Conservation (phyloP, 306 rosid species). For the Alnus rubra region DNA sequence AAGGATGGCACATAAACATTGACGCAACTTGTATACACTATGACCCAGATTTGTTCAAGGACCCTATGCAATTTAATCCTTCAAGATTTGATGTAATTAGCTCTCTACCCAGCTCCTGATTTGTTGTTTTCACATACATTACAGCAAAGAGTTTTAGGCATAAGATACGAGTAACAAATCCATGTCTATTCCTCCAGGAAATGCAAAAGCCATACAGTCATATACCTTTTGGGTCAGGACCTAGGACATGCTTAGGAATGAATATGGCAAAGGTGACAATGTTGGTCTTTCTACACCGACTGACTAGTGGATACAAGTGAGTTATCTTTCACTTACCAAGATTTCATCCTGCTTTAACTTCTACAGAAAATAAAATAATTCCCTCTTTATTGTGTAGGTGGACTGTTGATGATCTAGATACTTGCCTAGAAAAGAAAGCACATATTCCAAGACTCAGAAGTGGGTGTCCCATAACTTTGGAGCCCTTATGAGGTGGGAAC, state of each 20-base stretch:
- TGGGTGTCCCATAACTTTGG: constrained; percentile 73
- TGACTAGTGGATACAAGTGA: constrained; percentile 60
- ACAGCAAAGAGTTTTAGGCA: neutral
- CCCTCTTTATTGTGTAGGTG: constrained; percentile 40
- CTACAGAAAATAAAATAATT: constrained; percentile 4
- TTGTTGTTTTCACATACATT: neutral
- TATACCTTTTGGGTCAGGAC: constrained; percentile 73
- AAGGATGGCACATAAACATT: constrained; percentile 77
- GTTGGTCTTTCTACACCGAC: constrained; percentile 61
- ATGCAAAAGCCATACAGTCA: constrained; percentile 67
- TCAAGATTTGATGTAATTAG: constrained; percentile 66
- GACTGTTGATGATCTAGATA: constrained; percentile 63
- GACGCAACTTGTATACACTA: constrained; percentile 67
- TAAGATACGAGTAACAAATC: neutral
- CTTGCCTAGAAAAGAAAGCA: constrained; percentile 67
- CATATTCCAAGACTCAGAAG: constrained; percentile 65
- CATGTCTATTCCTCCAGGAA: constrained; percentile 41
- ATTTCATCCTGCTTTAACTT: neutral
- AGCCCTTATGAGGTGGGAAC: constrained; percentile 36
- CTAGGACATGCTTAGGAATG: constrained; percentile 73
- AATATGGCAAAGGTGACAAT: constrained; percentile 72
- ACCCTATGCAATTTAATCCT: constrained; percentile 66
- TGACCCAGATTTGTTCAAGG: constrained; percentile 56
- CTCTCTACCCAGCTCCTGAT: constrained; percentile 6
- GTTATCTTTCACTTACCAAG: constrained; percentile 29